Evolutionary conservation across 140 eudicot species (phyloP).

Genomic region (Erigeron philadelphicus): DNA sequence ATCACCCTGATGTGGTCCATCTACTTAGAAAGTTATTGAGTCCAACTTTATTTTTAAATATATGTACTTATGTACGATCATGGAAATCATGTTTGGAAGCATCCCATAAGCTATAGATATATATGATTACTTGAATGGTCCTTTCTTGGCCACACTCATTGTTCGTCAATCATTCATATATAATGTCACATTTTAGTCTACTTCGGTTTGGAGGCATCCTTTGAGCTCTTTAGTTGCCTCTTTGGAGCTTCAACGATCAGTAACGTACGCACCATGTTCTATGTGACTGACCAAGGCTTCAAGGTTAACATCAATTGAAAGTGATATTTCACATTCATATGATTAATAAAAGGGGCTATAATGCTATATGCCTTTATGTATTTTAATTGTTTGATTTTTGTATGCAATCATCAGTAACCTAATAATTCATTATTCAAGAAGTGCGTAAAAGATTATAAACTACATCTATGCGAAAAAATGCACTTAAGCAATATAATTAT

Average conservation of each 20-base stretch:
- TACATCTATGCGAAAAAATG: no score
- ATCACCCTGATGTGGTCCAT: neutral
- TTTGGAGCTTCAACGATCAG: no score
- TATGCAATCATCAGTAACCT: conserved; percentile 1
- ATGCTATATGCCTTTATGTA: no score
- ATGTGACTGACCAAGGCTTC: no score
- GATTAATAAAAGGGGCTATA: neutral
- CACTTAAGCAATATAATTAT: no score
- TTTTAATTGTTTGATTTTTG: neutral
- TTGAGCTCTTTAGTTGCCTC: no score
- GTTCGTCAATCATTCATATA: neutral
- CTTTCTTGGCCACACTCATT: conserved; percentile 1
- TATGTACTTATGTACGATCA: conserved; percentile 10
- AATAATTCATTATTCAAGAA: neutral
- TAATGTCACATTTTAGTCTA: neutral
- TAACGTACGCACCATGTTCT: no score
- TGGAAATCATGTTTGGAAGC: conserved; percentile 10
- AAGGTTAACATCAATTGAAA: neutral
- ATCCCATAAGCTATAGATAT: neutral
- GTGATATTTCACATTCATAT: conserved; percentile 3
- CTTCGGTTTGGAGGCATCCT: neutral
- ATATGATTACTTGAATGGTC: conserved; percentile 22
- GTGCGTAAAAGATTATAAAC: no score
- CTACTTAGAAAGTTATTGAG: conserved; percentile 16
- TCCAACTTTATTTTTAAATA: conserved; percentile 10